A percentile compares a stretch with the other conserved stretches of the same genome.
Conservation (phyloP, 1,284 basidiomycete species). For the Phellinidium pouzarii region DNA sequence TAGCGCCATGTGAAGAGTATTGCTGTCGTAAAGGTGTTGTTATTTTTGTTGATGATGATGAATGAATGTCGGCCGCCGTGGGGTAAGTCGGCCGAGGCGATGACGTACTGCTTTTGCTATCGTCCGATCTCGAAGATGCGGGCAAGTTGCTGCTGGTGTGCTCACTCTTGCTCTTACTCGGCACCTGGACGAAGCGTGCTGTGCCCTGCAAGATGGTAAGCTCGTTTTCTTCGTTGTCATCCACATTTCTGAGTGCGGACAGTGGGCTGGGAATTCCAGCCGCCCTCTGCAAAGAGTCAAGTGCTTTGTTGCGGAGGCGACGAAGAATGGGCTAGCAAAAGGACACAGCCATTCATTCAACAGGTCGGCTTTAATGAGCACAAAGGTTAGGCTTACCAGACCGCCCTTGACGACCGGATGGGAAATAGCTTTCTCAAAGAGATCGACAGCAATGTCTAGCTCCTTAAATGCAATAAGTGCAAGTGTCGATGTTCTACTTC, state of each 20-base stretch:
- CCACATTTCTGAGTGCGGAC: not conserved
- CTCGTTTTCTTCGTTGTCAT: constrained; percentile 3
- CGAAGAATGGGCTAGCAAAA: constrained; percentile 10
- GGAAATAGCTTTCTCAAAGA: constrained; percentile 24
- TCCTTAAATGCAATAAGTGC: constrained; percentile 27
- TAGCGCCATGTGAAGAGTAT: no score
- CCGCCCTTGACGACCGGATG: constrained; percentile 13
- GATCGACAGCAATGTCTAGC: constrained; percentile 25
- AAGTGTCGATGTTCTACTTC: constrained; percentile 22
- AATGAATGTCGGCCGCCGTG: no score
- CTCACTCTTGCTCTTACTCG: not conserved
- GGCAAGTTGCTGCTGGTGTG: not conserved
- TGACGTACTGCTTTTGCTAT: not conserved
- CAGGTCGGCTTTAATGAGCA: no score
- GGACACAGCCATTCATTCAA: no score
- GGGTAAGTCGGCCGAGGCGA: no score
- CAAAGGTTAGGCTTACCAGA: constrained; percentile 3
- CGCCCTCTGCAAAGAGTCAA: not conserved
- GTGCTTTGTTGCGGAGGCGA: constrained; percentile 10
- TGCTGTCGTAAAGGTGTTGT: no score
- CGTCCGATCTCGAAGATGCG: no score
- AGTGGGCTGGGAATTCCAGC: not conserved
- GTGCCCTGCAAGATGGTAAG: constrained; percentile 3
- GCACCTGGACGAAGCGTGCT: not conserved
- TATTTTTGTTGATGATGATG: no score